A percentile compares a stretch with the other conserved stretches of the same genome.
phyloP scores from a whole-genome alignment of 2,329 filamentous ascomycete species.

The Fusarium graminum region DNA sequence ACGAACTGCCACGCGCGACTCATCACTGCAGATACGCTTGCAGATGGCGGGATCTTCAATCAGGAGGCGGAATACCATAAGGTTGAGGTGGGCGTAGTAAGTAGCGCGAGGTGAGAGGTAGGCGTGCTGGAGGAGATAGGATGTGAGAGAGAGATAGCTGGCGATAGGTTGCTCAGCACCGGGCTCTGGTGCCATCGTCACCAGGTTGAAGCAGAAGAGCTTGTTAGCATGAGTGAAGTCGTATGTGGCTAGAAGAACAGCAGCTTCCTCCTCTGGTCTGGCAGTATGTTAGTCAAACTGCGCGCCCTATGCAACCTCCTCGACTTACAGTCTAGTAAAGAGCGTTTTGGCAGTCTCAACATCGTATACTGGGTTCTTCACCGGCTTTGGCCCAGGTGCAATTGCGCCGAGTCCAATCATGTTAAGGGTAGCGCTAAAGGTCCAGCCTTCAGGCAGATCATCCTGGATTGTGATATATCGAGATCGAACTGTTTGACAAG shows the following conservation, averaged over 20 bases:
- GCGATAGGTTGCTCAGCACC: constrained; percentile 80
- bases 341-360: constrained; percentile 85
- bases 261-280: constrained; percentile 83
- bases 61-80: constrained; percentile 87
- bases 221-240: constrained; percentile 97
- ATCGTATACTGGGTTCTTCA: constrained; percentile 70
- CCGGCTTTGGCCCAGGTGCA: constrained; percentile 74
- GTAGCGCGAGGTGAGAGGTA: constrained; percentile 83
- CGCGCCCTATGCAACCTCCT: accelerated
- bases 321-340: constrained; percentile 80
- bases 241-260: constrained; percentile 86
- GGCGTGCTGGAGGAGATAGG: constrained; percentile 93
- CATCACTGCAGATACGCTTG: constrained; percentile 86
- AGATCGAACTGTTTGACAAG: constrained; percentile 75
- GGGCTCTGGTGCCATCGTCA: constrained; percentile 72
- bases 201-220: constrained; percentile 88
- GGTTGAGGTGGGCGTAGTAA: constrained; percentile 85
- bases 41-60: constrained; percentile 86
- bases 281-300: constrained; percentile 14
- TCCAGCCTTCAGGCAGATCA: constrained; percentile 92
- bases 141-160: constrained; percentile 87
- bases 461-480: constrained; percentile 90
- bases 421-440: constrained; percentile 80
- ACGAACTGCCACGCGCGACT: constrained; percentile 79
- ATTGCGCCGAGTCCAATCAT: constrained; percentile 88